Evolutionary conservation across 2,329 filamentous ascomycete genomes (phyloP), one percentile per base, ranked within the genome.

Genomic region (Sporothrix phasma): DNA sequence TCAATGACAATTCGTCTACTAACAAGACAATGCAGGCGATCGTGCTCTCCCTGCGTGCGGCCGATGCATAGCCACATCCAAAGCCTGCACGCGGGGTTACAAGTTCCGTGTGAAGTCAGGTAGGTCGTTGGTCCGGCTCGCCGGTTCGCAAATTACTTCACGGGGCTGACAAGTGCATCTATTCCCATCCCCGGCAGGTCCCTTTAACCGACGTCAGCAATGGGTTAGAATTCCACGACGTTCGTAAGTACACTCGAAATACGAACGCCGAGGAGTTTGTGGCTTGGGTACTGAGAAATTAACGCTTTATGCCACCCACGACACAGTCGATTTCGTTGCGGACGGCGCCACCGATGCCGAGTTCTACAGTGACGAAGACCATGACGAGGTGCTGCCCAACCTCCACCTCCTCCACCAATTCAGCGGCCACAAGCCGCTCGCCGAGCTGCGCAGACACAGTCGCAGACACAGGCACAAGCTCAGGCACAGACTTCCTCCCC

Each of bases 11-110:
- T 7, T 43, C 39, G 4, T 31, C 22, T 34, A 59, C 39, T 59
- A 19, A 59, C 39, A 2, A 11, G 5, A 4, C 11, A 39, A 31
- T 24, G 2, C 45, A 79, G 77, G 77, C 69, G 78, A 79, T 64
- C 74, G 77, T 49, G 71, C 69, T 1, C 72, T 70, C 34, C 74
- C 73, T 22, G 66, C 68, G 3, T 75, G 74, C 64, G 72, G 73
- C 24, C 71, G 73, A 34, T 76, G 74, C 62, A 63, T 66, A 11
- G 67, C 66, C 59, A 68, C 67, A 39, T 67, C 69, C 26, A 69
- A 68, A 5, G 60, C 68, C 10, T 76, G 74, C 68, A 68, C 58
- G 7, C 69, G 71, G 49, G 72, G 70, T 29, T 72, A 74, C 67
- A 74, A 74, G 66, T 74, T 76, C 34, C 73, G 73, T 8, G 67